Percentiles rank a stretch among this genome's conserved stretches.
Evolutionary conservation across 192 early-diverging fungal species (phyloP).

Genomic region (Coemansia sp.): DNA sequence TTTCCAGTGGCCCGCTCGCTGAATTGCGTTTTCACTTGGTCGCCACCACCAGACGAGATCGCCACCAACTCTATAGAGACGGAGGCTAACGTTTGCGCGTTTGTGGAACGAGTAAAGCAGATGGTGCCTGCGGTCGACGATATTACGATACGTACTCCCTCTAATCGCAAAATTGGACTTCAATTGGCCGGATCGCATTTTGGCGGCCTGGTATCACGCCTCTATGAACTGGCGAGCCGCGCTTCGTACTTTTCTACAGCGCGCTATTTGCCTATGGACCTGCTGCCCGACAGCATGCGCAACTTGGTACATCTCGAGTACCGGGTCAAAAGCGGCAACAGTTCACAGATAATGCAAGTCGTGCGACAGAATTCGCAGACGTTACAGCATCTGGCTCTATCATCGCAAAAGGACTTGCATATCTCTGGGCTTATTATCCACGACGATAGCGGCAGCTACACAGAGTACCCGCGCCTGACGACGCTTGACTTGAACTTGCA

Average conservation of each 20-base stretch:
- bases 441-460: background rate
- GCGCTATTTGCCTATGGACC: background rate
- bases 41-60: background rate
- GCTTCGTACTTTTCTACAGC: background rate
- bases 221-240: background rate
- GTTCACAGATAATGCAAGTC: background rate
- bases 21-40: background rate
- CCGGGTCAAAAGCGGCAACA: background rate
- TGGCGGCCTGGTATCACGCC: background rate
- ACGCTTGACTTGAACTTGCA: background rate
- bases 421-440: background rate
- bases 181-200: background rate
- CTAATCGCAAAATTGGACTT: background rate
- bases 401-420: background rate
- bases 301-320: background rate
- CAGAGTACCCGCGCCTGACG: background rate
- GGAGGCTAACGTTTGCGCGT: background rate
- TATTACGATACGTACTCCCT: background rate
- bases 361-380: background rate
- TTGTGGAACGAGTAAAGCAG: background rate
- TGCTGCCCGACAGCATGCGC: background rate
- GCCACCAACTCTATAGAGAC: too few species aligned
- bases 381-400: background rate
- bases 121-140: background rate
- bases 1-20: background rate